Evolutionary conservation across 768 basidiomycete species (phyloP).

Genomic region (Boletus bicolor): DNA sequence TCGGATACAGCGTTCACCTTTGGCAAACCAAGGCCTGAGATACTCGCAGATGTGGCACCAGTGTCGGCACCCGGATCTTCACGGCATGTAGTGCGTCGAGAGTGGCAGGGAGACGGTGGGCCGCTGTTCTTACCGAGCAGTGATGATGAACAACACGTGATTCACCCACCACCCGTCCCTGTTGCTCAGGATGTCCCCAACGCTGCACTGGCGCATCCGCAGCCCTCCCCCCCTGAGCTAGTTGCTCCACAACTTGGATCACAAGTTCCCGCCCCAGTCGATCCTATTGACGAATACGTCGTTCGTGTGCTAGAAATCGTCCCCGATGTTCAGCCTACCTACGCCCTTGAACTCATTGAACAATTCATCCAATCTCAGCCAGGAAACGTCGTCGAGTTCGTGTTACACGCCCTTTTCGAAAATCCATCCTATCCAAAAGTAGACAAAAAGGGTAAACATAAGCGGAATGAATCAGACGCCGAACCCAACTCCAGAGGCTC

Average conservation of each 20-base stretch:
- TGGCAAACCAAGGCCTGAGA: slow-evolving; percentile 10
- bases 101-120: not conserved
- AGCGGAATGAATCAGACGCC: slow-evolving; percentile 32
- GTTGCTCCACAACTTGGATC: not conserved
- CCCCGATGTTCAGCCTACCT: slow-evolving; percentile 62
- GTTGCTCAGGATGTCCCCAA: not conserved
- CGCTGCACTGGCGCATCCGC: not conserved
- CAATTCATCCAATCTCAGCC: slow-evolving; percentile 37
- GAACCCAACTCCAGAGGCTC: slow-evolving; percentile 22
- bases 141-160: slow-evolving; percentile 29
- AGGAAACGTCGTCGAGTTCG: slow-evolving; percentile 44
- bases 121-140: slow-evolving; percentile 40
- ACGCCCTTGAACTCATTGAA: slow-evolving; percentile 49
- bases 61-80: slow-evolving; percentile 12
- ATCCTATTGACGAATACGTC: slow-evolving; percentile 31
- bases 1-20: not conserved
- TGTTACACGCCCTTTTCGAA: slow-evolving; percentile 64
- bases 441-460: slow-evolving; percentile 47
- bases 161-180: not conserved
- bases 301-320: slow-evolving; percentile 63
- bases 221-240: not conserved
- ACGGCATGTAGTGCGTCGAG: slow-evolving; percentile 3
- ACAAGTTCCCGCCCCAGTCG: slow-evolving; percentile 12
- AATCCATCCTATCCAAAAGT: slow-evolving; percentile 56
- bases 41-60: slow-evolving; percentile 5